These are phyloP conservation scores for Tilletia caries DNA, from an alignment of 1,284 basidiomycete species.

Conservation along the genomic window DNA sequence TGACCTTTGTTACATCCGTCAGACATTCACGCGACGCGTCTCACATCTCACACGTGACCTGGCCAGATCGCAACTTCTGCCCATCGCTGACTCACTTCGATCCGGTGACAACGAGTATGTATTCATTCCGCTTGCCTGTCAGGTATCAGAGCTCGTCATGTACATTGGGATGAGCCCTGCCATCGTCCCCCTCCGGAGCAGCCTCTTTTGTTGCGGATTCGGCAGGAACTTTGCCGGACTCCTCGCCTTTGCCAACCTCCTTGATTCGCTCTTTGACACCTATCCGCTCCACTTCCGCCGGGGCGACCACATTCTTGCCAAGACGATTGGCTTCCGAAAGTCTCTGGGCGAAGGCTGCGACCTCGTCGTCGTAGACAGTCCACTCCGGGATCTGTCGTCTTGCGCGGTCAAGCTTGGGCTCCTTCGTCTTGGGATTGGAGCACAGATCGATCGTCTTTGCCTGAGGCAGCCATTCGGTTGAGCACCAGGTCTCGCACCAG, in stretches of 20 bases:
- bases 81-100: too few relatives aligned
- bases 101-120: too few relatives aligned
- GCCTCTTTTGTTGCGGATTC: too few relatives aligned
- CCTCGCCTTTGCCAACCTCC: not conserved
- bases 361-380: conserved; percentile 75
- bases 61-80: too few relatives aligned
- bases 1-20: too few relatives aligned
- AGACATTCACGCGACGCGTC: too few relatives aligned
- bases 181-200: too few relatives aligned
- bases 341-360: conserved; percentile 49
- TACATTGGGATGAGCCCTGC: not conserved
- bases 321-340: conserved; percentile 27
- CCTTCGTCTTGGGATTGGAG: conserved; percentile 64
- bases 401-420: conserved; percentile 87
- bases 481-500: conserved; percentile 54
- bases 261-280: conserved; percentile 8
- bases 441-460: conserved; percentile 54
- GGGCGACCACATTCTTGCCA: conserved; percentile 17
- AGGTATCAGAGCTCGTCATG: conserved; percentile 9
- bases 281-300: conserved; percentile 15
- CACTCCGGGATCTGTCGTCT: conserved; percentile 89
- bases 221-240: too few relatives aligned
- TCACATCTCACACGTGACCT: too few relatives aligned
- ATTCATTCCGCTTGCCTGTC: too few relatives aligned
- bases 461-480: conserved; percentile 34